Evolutionary conservation across 1,284 basidiomycete species (phyloP).

Genomic region (Termitomyces sp.): DNA sequence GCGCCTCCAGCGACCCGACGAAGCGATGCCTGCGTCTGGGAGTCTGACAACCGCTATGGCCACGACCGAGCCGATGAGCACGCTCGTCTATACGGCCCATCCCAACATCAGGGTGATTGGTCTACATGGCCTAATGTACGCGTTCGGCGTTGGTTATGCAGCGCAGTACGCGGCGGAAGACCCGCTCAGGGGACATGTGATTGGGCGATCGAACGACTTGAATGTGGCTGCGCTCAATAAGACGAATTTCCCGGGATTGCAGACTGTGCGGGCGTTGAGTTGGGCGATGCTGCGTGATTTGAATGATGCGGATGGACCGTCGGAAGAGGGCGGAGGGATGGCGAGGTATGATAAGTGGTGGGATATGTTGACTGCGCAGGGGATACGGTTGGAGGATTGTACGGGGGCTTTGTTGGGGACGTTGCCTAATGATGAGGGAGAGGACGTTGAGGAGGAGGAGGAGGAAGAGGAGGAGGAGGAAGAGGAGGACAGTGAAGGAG

Average conservation of each 20-base stretch:
- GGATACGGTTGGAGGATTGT: conserved; percentile 20
- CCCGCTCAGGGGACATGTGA: conserved; percentile 40
- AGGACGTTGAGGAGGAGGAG: conserved; percentile 6
- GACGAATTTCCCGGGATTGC: conserved; percentile 54
- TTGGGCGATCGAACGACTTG: conserved; percentile 55
- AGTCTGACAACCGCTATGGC: conserved; percentile 22
- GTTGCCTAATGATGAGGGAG: conserved; percentile 15
- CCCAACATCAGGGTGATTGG: conserved; percentile 54
- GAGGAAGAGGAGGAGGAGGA: conserved; percentile 12
- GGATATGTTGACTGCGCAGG: conserved; percentile 23
- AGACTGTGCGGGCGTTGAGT: conserved; percentile 53
- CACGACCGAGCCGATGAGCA: conserved; percentile 20
- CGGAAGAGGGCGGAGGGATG: conserved; percentile 36
- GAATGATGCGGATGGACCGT: conserved; percentile 43
- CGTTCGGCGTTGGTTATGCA: conserved; percentile 57
- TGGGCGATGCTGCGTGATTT: conserved; percentile 50
- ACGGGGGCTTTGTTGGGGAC: conserved; percentile 19
- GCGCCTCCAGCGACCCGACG: conserved; percentile 33
- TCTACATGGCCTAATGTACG: conserved; percentile 61
- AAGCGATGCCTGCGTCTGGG: conserved; percentile 12
- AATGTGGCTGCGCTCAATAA: conserved; percentile 54
- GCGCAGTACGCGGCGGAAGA: conserved; percentile 32
- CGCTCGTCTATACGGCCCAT: conserved; percentile 48
- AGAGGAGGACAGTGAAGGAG: conserved; percentile 12
- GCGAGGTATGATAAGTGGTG: conserved; percentile 71